Base-by-base conservation (phyloP, 2,329 filamentous ascomycete species). In the Aspergillus terreus region DNA sequence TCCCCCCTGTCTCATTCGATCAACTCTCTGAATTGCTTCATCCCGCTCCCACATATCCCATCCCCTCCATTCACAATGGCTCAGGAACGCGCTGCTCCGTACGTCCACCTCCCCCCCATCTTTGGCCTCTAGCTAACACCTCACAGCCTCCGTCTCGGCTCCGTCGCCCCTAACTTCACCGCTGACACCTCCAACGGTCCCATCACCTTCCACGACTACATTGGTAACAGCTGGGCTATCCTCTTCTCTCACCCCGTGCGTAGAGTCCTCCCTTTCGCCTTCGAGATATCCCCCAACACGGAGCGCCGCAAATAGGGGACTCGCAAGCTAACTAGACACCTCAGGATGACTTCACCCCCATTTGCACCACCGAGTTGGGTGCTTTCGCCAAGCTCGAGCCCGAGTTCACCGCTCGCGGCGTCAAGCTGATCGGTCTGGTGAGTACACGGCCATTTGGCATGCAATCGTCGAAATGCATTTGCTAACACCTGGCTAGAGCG, bases 291-390 rank as follows among this genome's bases (percentile, higher is more conserved):
- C 38, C 33, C 23, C 6, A 23, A n/a, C 5, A 14, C 35, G 35
- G 15, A 38, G 35, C 11, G 7, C 14, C 6, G 35, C 14, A 17
- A 38, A 15, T 7, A 11, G 12, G 12, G 15, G 35, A 38, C 11
- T 17, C 35, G 14, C 14, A 38, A 19, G 15, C 40, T 42, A 23
- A 42, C 40, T 7, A 17, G 15, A 14, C 21, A 4, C 3, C 43
- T 46, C 50, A 69, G 66, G 71, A 71, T 65, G 92, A 96, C 76
- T 96, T 89, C 81, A 96, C 92, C 5, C 92, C 92, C 57, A 92
- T 96, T 56, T 96, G 92, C 81, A 96, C 92, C 65, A 96, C 91
- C 52, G 92, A 96, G 80, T 86, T 96, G 57, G 92, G 92, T 61
- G 92, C 91, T 59, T 95, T 96, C 68, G 89, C 92, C 66, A 94